Evolutionary conservation across 352 stramenopile genomes (phyloP), one percentile per base, ranked within the genome.

Genomic region (Achlya hypogyna): DNA sequence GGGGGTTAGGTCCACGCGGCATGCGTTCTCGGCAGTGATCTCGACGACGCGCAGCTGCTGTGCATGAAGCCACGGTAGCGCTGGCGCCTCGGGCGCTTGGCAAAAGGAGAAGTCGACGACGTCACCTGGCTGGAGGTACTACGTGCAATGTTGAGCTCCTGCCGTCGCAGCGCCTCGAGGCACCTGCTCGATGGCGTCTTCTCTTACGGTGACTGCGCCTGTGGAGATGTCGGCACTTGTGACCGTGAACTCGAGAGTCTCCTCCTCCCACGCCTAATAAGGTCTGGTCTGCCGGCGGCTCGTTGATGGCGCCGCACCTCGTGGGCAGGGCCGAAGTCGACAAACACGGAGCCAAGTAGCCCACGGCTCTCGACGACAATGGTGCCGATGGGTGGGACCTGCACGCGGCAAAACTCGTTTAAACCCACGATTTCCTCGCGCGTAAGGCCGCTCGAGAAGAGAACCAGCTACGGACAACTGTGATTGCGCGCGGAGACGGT

Each of bases 381-480:
- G 9, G 81, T 71, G 0, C 73, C 77, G 10, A 84, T 73, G 2
- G 77, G 75, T 0, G 73, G 77, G 9, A 56, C 42, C 59, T 81
- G 77, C 6, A 47, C 56, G 8, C 74, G 75, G 23, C 77, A 84
- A 45, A 84, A 84, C 51, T 84, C 77, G 53, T 79, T 74, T 54
- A 74, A 78, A 31, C 75, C 77, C 53, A 80, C 75, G 23, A 81
- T 51, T 47, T 82, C 77, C 72, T 78, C 75, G 14, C 72, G 68
- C 14, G 68, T 74, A 5, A 75, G 38, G 8, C 63, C 63, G 63
- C 72, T 78, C 6, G 73, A 52, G 62, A 84, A 80, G 25, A 84
- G 70, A 0, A 81, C 70, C 1, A 79, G 71, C 77, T 84, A 60
- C 23, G 9, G 0, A 56, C 12, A 31, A 23, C 22, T 42, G 0